Base-by-base conservation (phyloP, 2,329 filamentous ascomycete species). In the Claviceps fusiformis region DNA sequence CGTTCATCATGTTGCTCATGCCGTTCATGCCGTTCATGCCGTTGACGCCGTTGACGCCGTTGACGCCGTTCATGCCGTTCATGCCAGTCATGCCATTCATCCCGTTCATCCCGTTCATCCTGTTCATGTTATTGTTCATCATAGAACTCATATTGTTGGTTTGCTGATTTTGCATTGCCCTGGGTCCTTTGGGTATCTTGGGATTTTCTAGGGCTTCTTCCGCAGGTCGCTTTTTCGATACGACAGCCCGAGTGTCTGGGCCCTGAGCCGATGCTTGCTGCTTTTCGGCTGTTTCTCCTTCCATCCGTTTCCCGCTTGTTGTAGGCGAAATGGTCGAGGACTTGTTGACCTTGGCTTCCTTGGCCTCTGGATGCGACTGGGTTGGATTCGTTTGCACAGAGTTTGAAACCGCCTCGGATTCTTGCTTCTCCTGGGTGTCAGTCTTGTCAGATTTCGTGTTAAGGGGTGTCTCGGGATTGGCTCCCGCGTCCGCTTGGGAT, bases 221-320 rank as follows among this genome's bases (percentile, higher is more conserved):
- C 15, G 90, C 89, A 11, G 86, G 80, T 27, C 93, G 83, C 73
- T 97, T 98, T 72, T 87, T 93, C 31, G 80, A 73, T 56, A 70
- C 71, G 53, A 55, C 58, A 31, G 67, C 65, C 31, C 68, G 64
- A 5, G 62, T 65, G 59, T 63, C 70, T 57, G 57, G 53, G 43
- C 54, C 55, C n/a, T 65, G 65, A 9, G 59, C 55, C 37, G 61
- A 55, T 11, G 15, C 46, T 47, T 73, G 59, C 59, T 69, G 72
- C 39, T 69, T 70, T 50, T 71, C 67, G 11, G 69, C 62, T 56
- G 75, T 76, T 49, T 62, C 39, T n/a, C 39, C 5, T n/a, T 41
- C 51, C 11, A 47, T 43, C 45, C 56, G 55, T 17, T 59, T 51
- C n/a, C 64, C 56, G 47, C 61, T 61, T 55, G 65, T 68, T 6